Percentiles rank a stretch among this genome's conserved stretches.
phyloP scores from a whole-genome alignment of 1,284 basidiomycete genomes.

The Rhizopogon parksii region DNA sequence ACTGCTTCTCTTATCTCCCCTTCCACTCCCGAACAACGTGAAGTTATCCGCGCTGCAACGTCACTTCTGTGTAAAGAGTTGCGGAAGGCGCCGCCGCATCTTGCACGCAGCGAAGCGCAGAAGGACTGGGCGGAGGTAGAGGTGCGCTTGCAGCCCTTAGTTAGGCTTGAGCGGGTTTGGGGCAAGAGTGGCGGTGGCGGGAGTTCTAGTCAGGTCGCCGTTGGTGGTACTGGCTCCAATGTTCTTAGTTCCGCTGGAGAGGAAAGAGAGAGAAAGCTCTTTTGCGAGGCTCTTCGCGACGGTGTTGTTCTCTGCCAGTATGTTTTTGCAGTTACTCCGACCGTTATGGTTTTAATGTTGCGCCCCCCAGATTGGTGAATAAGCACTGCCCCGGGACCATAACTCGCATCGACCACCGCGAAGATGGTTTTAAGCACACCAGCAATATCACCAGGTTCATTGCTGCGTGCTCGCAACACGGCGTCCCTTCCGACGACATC shows the following conservation, averaged over 20 bases:
- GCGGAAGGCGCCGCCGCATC: slow-evolving; percentile 47
- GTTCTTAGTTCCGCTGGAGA: slow-evolving; percentile 51
- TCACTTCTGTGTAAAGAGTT: slow-evolving; percentile 60
- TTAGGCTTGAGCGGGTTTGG: slow-evolving; percentile 69
- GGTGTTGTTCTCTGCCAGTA: slow-evolving; percentile 87
- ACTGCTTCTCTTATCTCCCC: slow-evolving; percentile 40
- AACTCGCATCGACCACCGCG: slow-evolving; percentile 57
- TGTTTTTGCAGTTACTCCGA: slow-evolving; percentile 19
- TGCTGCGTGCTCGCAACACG: slow-evolving; percentile 59
- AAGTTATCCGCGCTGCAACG: slow-evolving; percentile 54
- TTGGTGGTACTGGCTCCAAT: slow-evolving; percentile 27
- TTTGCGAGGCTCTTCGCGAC: slow-evolving; percentile 71
- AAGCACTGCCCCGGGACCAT: slow-evolving; percentile 58
- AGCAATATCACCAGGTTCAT: slow-evolving; percentile 71
- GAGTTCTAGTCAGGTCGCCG: slow-evolving; percentile 39
- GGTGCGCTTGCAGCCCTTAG: slow-evolving; percentile 50
- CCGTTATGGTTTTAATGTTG: neutral
- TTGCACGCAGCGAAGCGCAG: slow-evolving; percentile 39
- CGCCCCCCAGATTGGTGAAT: slow-evolving; percentile 55
- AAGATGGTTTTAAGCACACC: slow-evolving; percentile 57
- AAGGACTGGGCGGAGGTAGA: slow-evolving; percentile 71
- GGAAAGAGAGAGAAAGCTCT: slow-evolving; percentile 65
- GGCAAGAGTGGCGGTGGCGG: slow-evolving; percentile 40
- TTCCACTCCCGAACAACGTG: slow-evolving; percentile 51
- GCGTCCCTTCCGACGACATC: slow-evolving; percentile 53